Evolutionary conservation across 306 rosid species (phyloP), one percentile per base, ranked within the genome.

Genomic region (Astragalus membranaceus): DNA sequence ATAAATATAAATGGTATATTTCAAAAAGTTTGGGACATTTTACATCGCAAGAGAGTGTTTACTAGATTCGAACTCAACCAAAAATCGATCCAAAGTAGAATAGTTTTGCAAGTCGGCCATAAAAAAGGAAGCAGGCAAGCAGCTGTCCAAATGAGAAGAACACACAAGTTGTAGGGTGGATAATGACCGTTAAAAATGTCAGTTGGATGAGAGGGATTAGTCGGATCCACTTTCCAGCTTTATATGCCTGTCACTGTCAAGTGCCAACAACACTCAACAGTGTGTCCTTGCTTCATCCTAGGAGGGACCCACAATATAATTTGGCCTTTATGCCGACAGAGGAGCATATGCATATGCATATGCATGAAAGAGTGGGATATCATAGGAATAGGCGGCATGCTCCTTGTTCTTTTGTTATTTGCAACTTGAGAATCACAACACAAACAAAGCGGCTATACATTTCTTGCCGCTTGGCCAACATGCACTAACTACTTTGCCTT

Each of bases 241-340:
- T 29, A 15, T 15, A 15, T 7, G 3, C 2, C 0, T 15, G 10
- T 2, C n/a, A 35, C 35, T 35, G 69, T 47, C 47, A 55, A 16
- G 12, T 39, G 10, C 8, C 6, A 3, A 32, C 8, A 72, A 26
- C 30, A 26, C 30, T 26, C 30, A 26, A 26, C 30, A 26, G 56
- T 73, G 64, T 67, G 11, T 5, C 10, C 33, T 4, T 20, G 2
- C 1, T 26, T 2, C 1, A 26, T 26, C 3, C 30, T 26, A 26
- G 4, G 30, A 8, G 3, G 66, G 32, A 0, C 58, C 82, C 65
- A 72, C 70, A 50, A 4, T 0, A 14, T 30, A 50, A 30, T 69
- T 79, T 79, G 72, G 83, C 17, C 17, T 62, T 74, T 54, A 29
- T 79, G 83, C 83, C 83, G 83, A 79, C 83, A 74, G 78, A 8